Conservation (phyloP, 1,284 basidiomycete species). For the Marasmius oreades region DNA sequence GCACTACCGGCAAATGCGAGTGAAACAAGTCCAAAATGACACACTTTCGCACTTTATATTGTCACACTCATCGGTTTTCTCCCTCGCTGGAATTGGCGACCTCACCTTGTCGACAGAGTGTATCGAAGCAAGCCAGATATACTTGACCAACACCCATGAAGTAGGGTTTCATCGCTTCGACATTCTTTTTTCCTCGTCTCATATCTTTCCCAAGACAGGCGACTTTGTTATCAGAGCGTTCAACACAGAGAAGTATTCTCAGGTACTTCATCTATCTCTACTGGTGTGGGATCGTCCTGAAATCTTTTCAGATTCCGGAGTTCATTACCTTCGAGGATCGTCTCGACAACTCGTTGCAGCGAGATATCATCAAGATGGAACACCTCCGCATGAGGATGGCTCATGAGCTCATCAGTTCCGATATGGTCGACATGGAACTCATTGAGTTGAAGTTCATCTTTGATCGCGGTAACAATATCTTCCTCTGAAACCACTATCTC, state of each 20-base stretch:
- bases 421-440: constrained; percentile 74
- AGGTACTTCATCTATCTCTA: constrained; percentile 36
- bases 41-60: constrained; percentile 80
- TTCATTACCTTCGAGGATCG: constrained; percentile 76
- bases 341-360: constrained; percentile 76
- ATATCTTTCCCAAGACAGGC: constrained; percentile 50
- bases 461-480: constrained; percentile 55
- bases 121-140: constrained; percentile 74
- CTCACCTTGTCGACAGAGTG: constrained; percentile 70
- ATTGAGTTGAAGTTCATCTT: constrained; percentile 83
- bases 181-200: constrained; percentile 11
- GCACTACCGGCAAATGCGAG: constrained; percentile 70
- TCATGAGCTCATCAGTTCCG: constrained; percentile 64
- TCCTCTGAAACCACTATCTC: constrained; percentile 8
- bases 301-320: constrained; percentile 64
- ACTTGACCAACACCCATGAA: constrained; percentile 72
- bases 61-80: constrained; percentile 77
- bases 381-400: constrained; percentile 78
- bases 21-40: constrained; percentile 83
- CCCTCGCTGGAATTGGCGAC: constrained; percentile 66
- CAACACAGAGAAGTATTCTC: constrained; percentile 73
- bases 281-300: too few species aligned
- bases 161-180: constrained; percentile 31
- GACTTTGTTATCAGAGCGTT: constrained; percentile 79
- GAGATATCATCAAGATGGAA: constrained; percentile 76